Percentiles rank a stretch among this genome's conserved stretches.
Conservation (phyloP, 2,329 filamentous ascomycete species). For the Colletotrichum godetiae region DNA sequence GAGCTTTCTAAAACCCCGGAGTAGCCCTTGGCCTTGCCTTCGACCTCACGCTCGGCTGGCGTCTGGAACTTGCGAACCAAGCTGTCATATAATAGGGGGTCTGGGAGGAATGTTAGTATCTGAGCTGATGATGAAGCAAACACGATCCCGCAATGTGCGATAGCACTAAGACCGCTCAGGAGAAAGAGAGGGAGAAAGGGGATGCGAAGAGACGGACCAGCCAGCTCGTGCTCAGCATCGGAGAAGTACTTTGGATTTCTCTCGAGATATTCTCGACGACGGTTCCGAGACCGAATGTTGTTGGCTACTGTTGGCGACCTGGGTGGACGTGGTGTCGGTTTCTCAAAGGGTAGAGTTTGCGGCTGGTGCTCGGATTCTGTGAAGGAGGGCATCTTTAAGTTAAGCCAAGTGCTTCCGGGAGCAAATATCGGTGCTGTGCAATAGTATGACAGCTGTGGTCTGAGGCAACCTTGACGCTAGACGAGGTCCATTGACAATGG, state of each 20-base stretch:
- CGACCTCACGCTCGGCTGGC: constrained; percentile 76
- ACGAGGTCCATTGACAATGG: neutral
- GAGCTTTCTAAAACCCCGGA: constrained; percentile 83
- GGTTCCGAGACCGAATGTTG: constrained; percentile 75
- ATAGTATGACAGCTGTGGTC: neutral
- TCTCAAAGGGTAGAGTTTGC: constrained; percentile 39
- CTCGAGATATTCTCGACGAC: constrained; percentile 81
- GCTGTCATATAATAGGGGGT: constrained; percentile 85
- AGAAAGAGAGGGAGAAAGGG: neutral
- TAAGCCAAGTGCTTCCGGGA: neutral
- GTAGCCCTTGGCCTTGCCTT: constrained; percentile 80
- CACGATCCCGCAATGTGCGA: neutral
- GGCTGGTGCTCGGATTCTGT: neutral
- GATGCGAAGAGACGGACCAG: constrained; percentile 51
- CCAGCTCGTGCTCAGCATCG: constrained; percentile 65
- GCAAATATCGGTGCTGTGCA: neutral
- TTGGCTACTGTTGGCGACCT: constrained; percentile 54
- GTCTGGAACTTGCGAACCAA: constrained; percentile 83
- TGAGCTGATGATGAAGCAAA: neutral
- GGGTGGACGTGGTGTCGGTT: constrained; percentile 56
- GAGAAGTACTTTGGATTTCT: constrained; percentile 78
- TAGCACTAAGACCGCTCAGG: no score
- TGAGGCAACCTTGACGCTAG: neutral
- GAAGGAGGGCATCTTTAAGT: constrained; percentile 10
- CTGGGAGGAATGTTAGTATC: constrained; percentile 47